Evolutionary conservation across 1,284 basidiomycete species (phyloP).

Genomic region (Mycena sp.): DNA sequence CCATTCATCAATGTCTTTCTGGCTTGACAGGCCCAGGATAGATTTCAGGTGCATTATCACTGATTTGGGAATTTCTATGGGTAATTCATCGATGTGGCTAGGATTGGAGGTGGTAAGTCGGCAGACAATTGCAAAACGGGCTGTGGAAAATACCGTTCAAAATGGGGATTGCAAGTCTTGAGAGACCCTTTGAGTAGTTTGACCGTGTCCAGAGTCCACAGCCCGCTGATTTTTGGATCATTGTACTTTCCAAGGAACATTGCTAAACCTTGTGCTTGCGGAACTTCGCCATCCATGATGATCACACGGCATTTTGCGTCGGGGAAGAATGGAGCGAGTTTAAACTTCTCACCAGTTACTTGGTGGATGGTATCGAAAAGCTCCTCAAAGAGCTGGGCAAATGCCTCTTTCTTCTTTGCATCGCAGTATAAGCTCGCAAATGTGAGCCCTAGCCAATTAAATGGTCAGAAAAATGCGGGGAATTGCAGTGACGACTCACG

Average conservation of each 20-base stretch:
- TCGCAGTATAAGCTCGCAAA: constrained; percentile 34
- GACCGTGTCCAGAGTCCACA: constrained; percentile 6
- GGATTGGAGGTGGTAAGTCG: background rate
- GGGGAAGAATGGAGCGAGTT: constrained; percentile 27
- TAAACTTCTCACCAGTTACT: constrained; percentile 20
- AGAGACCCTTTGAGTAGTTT: constrained; percentile 23
- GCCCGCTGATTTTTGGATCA: constrained; percentile 20
- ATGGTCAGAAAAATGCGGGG: background rate
- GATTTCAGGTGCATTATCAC: background rate
- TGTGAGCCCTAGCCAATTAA: constrained; percentile 18
- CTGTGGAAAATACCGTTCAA: constrained; percentile 12
- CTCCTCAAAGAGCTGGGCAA: constrained; percentile 26
- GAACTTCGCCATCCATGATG: constrained; percentile 30
- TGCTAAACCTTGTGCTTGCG: constrained; percentile 31
- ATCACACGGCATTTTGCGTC: constrained; percentile 19
- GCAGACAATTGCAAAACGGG: background rate
- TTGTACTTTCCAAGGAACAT: constrained; percentile 21
- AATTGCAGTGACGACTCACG: constrained; percentile 5
- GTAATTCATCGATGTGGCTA: background rate
- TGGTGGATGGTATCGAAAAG: constrained; percentile 28
- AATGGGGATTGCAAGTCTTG: constrained; percentile 32
- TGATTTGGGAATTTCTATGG: background rate
- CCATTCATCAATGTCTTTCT: background rate
- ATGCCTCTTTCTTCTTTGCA: constrained; percentile 8
- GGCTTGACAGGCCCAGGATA: background rate